These are phyloP conservation scores for Urostyla sp. DNA, from an alignment of 73 alveolate species.

Conservation along the genomic window DNA sequence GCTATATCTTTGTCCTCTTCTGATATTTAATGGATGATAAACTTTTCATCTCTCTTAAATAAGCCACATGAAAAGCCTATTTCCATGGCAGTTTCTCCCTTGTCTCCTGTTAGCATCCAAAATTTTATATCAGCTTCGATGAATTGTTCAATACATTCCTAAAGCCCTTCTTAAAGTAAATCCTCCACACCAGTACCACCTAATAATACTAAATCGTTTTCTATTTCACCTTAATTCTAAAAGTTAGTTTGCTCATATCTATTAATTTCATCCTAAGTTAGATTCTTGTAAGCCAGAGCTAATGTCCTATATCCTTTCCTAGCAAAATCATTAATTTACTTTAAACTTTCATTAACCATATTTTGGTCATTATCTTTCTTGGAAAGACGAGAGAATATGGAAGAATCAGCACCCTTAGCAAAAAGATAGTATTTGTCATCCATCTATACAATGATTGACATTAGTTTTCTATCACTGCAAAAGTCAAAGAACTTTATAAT, in stretches of 20 bases:
- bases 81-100: constrained; percentile 39
- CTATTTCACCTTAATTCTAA: not conserved
- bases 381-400: constrained; percentile 48
- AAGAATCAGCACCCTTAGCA: constrained; percentile 87
- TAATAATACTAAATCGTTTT: constrained; percentile 2
- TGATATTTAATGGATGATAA: not conserved
- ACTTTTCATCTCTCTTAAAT: not conserved
- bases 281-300: constrained; percentile 12
- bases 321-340: constrained; percentile 1
- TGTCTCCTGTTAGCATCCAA: constrained; percentile 61
- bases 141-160: constrained; percentile 16
- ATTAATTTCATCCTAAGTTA: not conserved
- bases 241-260: not conserved
- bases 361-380: not conserved
- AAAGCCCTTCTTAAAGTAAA: constrained; percentile 20
- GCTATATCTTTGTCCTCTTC: not conserved
- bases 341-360: not conserved
- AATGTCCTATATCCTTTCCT: constrained; percentile 47
- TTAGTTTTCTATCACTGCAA: constrained; percentile 84
- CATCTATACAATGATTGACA: constrained; percentile 77
- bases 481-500: constrained; percentile 73
- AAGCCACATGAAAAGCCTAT: constrained; percentile 49
- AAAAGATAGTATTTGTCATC: constrained; percentile 58
- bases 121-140: constrained; percentile 23
- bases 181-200: constrained; percentile 50